Evolutionary conservation across 1,139 yeast species (phyloP).

Genomic region (Saccharomyces hybrid): DNA sequence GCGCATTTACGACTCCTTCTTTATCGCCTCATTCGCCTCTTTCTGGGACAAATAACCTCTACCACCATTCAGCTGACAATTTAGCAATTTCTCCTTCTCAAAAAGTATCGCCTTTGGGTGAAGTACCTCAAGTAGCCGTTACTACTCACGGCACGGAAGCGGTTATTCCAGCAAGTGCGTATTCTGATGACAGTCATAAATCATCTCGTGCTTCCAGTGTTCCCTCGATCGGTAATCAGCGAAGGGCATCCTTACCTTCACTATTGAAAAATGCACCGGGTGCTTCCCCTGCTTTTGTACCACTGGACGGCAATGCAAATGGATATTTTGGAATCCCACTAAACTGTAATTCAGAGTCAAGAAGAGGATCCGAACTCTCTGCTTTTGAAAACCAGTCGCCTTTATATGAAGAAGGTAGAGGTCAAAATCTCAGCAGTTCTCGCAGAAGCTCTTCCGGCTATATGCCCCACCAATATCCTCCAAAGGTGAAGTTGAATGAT

Average conservation of each 20-base stretch:
- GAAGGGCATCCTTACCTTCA: neutral
- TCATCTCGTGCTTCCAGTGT: neutral
- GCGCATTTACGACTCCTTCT: conserved; percentile 5
- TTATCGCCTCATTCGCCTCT: neutral
- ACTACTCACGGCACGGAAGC: neutral
- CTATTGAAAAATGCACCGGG: conserved; percentile 6
- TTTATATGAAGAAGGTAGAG: neutral
- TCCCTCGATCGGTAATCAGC: neutral
- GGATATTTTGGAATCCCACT: conserved; percentile 32
- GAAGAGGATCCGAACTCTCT: conserved; percentile 4
- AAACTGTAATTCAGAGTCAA: conserved; percentile 4
- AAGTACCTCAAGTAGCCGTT: neutral
- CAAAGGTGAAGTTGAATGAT: conserved; percentile 22
- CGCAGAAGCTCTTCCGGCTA: neutral
- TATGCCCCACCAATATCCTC: conserved; percentile 4
- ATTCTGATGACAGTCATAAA: neutral
- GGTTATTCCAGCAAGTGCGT: neutral
- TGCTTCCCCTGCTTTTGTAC: conserved; percentile 23
- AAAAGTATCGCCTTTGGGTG: neutral
- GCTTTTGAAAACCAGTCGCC: neutral
- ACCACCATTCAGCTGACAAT: neutral
- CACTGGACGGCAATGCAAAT: conserved; percentile 27
- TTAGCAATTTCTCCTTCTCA: neutral
- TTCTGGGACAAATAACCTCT: neutral
- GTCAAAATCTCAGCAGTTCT: neutral